A percentile compares a stretch with the other conserved stretches of the same genome.
Conservation (phyloP, 1,284 basidiomycete species). For the Phellopilus nigrolimitatus region DNA sequence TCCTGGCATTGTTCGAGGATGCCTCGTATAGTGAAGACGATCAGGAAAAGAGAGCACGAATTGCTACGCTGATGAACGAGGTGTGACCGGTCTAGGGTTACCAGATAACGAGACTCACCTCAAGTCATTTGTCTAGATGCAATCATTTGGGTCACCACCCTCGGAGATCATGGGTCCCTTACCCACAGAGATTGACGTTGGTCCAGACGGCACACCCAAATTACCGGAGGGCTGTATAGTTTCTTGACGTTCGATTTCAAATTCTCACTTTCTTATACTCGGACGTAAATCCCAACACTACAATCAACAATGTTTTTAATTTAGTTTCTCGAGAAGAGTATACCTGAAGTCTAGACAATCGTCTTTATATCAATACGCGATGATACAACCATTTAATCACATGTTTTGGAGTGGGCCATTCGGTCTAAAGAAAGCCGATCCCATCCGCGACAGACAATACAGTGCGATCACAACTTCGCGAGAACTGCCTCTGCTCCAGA, state of each 20-base stretch:
- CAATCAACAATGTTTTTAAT: no score
- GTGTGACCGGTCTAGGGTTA: no score
- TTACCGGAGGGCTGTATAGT: conserved; percentile 50
- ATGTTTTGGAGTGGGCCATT: no score
- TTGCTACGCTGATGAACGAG: conserved; percentile 75
- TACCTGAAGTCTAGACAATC: no score
- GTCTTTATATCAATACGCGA: no score
- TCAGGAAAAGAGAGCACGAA: conserved; percentile 43
- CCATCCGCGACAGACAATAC: no score
- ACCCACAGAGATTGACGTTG: conserved; percentile 69
- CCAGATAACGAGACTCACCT: background rate
- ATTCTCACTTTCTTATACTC: background rate
- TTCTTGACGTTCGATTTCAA: no score
- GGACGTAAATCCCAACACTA: no score
- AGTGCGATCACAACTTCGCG: conserved; percentile 38
- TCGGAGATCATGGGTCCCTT: conserved; percentile 89
- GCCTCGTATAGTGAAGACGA: conserved; percentile 62
- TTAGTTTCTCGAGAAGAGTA: no score
- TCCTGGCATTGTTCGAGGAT: conserved; percentile 74
- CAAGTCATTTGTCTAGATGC: conserved; percentile 52
- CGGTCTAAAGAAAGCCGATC: no score
- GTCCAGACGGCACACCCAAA: conserved; percentile 52
- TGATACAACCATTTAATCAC: no score
- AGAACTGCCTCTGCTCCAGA: conserved; percentile 67
- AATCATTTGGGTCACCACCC: conserved; percentile 83